Percentiles rank a stretch among this genome's conserved stretches.
Evolutionary conservation across 2,329 filamentous ascomycete species (phyloP).

Genomic region (Monilinia vaccinii-corymbosi): DNA sequence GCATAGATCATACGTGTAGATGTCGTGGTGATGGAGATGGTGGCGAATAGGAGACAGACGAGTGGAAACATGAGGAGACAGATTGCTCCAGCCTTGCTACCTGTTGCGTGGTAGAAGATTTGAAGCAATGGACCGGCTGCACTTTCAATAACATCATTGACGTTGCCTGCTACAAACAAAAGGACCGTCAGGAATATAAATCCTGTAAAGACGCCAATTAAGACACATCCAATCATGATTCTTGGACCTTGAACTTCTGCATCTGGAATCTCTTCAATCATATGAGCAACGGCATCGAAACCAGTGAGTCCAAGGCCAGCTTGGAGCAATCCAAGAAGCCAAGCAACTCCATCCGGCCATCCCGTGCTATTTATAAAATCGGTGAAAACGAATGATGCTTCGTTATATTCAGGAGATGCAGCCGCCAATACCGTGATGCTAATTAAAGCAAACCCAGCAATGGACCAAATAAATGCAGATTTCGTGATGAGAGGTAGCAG

Average conservation of each 20-base stretch:
- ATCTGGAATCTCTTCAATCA: conserved; percentile 47
- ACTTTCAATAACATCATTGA: conserved; percentile 35
- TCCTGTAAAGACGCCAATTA: conserved; percentile 39
- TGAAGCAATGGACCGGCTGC: conserved; percentile 40
- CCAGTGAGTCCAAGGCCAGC: conserved; percentile 44
- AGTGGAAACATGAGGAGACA: conserved; percentile 43
- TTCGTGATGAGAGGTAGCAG: conserved; percentile 41
- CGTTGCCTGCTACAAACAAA: conserved; percentile 26
- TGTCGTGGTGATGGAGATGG: conserved; percentile 42
- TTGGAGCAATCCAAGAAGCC: conserved; percentile 44
- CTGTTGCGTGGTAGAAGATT: conserved; percentile 41
- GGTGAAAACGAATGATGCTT: conserved; percentile 43
- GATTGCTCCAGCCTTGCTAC: conserved; percentile 29
- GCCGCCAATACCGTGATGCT: conserved; percentile 42
- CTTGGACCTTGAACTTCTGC: conserved; percentile 41
- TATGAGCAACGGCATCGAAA: conserved; percentile 31
- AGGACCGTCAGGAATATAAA: conserved; percentile 23
- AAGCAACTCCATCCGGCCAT: conserved; percentile 40
- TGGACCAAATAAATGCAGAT: conserved; percentile 43
- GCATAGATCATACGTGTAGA: conserved; percentile 51
- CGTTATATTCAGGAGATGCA: conserved; percentile 42
- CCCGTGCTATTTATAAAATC: conserved; percentile 46
- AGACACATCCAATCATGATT: conserved; percentile 40
- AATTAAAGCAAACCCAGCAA: conserved; percentile 42
- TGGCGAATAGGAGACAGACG: conserved; percentile 54